phyloP scores from a whole-genome alignment of 179 eudicot species.

The Silene vulgaris region DNA sequence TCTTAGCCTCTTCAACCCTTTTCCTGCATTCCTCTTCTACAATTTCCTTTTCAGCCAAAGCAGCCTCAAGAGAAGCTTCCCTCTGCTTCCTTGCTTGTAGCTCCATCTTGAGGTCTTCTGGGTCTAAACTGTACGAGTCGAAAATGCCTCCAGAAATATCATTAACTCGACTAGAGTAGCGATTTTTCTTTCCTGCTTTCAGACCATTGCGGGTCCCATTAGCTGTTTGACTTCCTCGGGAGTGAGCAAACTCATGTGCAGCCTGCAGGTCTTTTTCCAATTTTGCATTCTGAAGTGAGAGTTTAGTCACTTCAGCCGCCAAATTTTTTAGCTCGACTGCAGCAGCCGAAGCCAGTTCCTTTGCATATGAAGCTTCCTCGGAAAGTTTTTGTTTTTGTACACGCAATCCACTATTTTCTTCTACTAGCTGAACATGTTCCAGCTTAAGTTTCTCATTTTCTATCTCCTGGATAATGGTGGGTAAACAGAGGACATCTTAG shows the following conservation, averaged over 20 bases:
- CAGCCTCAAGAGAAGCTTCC: slow-evolving; percentile 80
- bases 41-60: slow-evolving; percentile 79
- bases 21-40: slow-evolving; percentile 69
- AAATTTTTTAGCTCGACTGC: slow-evolving; percentile 91
- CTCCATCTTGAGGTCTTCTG: slow-evolving; percentile 76
- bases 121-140: slow-evolving; percentile 65
- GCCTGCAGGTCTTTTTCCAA: slow-evolving; percentile 74
- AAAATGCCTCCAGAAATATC: slow-evolving; percentile 46
- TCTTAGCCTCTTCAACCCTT: slow-evolving; percentile 80
- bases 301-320: slow-evolving; percentile 90
- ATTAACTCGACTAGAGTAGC: slow-evolving; percentile 45
- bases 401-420: slow-evolving; percentile 79
- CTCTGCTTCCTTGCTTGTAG: slow-evolving; percentile 76
- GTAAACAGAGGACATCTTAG: not conserved
- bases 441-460: slow-evolving; percentile 77
- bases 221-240: slow-evolving; percentile 40
- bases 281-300: slow-evolving; percentile 78
- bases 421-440: slow-evolving; percentile 65
- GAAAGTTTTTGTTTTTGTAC: slow-evolving; percentile 87
- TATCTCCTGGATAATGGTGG: slow-evolving; percentile 53
- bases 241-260: slow-evolving; percentile 52
- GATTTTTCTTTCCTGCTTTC: slow-evolving; percentile 58
- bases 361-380: slow-evolving; percentile 97
- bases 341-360: slow-evolving; percentile 97
- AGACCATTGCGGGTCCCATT: slow-evolving; percentile 55